Base-by-base conservation (phyloP, 371 early-diverging fungal genomes). In the Mortierella sp. region DNA sequence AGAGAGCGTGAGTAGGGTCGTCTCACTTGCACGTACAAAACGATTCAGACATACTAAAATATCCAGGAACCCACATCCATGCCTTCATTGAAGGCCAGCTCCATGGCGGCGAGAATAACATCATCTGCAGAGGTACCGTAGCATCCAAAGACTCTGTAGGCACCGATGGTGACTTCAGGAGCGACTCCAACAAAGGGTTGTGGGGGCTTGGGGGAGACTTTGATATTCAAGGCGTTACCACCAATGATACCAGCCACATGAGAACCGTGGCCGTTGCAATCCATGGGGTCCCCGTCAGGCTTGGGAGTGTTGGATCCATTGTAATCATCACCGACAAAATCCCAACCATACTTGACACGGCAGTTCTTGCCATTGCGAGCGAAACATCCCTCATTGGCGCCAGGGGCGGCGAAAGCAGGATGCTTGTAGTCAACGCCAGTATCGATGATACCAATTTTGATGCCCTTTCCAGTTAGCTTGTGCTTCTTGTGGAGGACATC, bases 381-480 rank as follows among this genome's bases (percentile, higher is more conserved):
- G 74, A 90, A 91, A 73, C 93, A 88, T 13, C 90, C 89, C n/a
- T 55, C 69, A 19, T n/a, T 55, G 54, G 75, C 72, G 13, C 80
- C 83, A 43, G 43, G 28, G 54, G 67, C 26, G 46, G 91, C 90
- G 69, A 92, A 87, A 13, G 90, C 91, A 8, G 91, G 91, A 80
- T 92, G 92, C 44, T 72, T 81, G 76, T 89, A 92, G 84, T 91
- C 90, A 53, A 91, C 86, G 86, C 95, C 95, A 8, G 94, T 88
- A 76, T 95, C 96, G 53, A 95, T 88, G 53, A 96, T 86, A 70
- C 93, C 95, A 71, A 95, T 92, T 73, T 91, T 91, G 83, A 95
- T 80, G 24, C 94, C 93, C 53, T 87, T 88, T 53, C 95, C 95
- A 34, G 89, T 90, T 54, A 90, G 44, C 3, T 91, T 90, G 31